Conservation (phyloP, 768 basidiomycete genomes). For the Lactarius tabidus region DNA sequence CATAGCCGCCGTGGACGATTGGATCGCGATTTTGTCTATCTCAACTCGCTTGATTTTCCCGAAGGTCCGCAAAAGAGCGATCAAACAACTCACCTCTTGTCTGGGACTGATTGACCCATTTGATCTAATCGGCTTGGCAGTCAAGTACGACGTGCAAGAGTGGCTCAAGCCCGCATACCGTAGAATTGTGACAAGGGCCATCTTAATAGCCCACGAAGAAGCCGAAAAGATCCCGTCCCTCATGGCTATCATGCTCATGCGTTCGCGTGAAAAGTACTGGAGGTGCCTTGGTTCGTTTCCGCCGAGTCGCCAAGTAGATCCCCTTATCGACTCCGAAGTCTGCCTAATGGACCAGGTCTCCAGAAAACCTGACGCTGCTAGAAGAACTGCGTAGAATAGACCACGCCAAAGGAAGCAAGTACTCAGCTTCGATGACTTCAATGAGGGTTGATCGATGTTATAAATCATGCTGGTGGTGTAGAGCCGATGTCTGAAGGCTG, state of each 20-base stretch:
- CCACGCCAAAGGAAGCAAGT: neutral
- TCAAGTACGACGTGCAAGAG: conserved; percentile 23
- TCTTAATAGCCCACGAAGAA: neutral
- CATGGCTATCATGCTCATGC: neutral
- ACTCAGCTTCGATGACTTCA: neutral
- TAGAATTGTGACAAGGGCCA: neutral
- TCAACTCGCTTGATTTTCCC: conserved; percentile 21
- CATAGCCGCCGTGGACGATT: conserved; percentile 5
- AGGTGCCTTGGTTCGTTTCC: too few relatives aligned
- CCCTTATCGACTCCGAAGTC: neutral
- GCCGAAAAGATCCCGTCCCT: neutral
- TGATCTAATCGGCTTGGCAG: conserved; percentile 24
- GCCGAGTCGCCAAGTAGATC: too few relatives aligned
- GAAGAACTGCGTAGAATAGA: neutral
- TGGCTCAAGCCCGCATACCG: conserved; percentile 26
- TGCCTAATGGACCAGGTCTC: neutral
- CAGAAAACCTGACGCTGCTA: neutral
- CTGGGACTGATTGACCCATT: conserved; percentile 15
- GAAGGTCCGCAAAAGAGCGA: conserved; percentile 20
- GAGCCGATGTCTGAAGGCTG: neutral
- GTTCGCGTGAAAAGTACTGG: neutral
- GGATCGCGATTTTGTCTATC: conserved; percentile 24
- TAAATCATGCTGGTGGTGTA: neutral
- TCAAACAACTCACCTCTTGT: conserved; percentile 15
- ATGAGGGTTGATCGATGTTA: neutral